Evolutionary conservation across 192 early-diverging fungal genomes (phyloP).

Genomic region (Obelidium mucronatum): DNA sequence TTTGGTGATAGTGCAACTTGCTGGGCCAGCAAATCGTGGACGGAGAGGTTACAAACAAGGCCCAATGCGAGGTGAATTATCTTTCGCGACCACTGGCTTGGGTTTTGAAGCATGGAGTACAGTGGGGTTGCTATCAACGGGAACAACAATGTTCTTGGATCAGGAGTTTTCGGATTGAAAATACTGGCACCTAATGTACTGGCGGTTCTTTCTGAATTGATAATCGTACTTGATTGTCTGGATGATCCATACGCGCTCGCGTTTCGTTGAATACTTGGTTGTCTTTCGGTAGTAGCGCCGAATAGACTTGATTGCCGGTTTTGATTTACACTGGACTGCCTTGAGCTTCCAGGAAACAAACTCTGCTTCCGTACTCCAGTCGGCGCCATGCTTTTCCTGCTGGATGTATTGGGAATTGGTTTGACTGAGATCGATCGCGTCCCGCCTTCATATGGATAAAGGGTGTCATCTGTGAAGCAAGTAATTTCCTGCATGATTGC

Average conservation of each 20-base stretch:
- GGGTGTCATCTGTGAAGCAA: neutral
- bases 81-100: neutral
- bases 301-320: too few species aligned
- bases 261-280: too few species aligned
- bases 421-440: neutral
- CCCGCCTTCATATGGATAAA: neutral
- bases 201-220: neutral
- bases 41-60: slow-evolving; percentile 20
- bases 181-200: too few species aligned
- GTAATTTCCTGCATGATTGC: neutral
- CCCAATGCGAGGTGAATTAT: slow-evolving; percentile 2
- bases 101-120: neutral
- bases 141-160: neutral
- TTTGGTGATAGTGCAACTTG: neutral
- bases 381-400: neutral
- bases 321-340: too few species aligned
- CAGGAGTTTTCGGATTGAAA: neutral
- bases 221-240: neutral
- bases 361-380: too few species aligned
- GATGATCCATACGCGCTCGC: too few species aligned
- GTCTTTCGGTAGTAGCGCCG: too few species aligned
- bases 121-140: neutral
- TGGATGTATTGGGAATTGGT: neutral
- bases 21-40: slow-evolving; percentile 21
- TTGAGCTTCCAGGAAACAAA: neutral